Conservation (phyloP, 345 rosid species). For the Viola odorata region DNA sequence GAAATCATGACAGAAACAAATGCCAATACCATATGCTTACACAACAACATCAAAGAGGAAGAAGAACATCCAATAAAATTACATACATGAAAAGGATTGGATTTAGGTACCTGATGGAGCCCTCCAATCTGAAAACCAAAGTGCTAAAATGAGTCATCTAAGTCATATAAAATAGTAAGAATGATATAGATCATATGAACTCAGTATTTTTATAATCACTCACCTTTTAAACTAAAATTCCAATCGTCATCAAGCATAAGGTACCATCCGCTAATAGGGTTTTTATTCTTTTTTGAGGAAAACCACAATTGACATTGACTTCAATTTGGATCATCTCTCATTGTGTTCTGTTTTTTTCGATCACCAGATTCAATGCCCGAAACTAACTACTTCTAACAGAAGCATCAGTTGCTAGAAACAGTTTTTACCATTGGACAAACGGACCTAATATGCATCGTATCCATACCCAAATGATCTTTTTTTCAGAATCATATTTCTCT, state of each 20-base stretch:
- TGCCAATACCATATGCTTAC: too few species aligned
- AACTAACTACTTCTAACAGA: too few species aligned
- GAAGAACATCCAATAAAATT: too few species aligned
- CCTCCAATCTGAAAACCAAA: constrained; percentile 16
- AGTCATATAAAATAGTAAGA: constrained; percentile 7
- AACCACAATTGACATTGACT: constrained; percentile 28
- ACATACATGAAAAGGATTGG: constrained; percentile 11
- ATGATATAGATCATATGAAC: constrained; percentile 9
- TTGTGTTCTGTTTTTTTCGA: too few species aligned
- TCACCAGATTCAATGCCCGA: too few species aligned
- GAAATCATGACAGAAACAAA: too few species aligned
- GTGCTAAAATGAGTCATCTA: constrained; percentile 36
- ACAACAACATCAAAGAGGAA: too few species aligned
- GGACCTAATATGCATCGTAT: too few species aligned
- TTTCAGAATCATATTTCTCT: too few species aligned
- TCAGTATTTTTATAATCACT: constrained; percentile 11
- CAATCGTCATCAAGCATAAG: constrained; percentile 24
- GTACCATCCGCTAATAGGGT: constrained; percentile 17
- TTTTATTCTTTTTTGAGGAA: constrained; percentile 7
- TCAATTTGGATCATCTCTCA: constrained; percentile 10
- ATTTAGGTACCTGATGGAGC: constrained; percentile 35
- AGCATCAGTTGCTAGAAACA: too few species aligned
- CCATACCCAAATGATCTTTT: too few species aligned
- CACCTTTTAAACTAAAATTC: constrained; percentile 34
- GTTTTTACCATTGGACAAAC: too few species aligned